Conservation (phyloP, 2,329 filamentous ascomycete species). For the Trichoderma arundinaceum region DNA sequence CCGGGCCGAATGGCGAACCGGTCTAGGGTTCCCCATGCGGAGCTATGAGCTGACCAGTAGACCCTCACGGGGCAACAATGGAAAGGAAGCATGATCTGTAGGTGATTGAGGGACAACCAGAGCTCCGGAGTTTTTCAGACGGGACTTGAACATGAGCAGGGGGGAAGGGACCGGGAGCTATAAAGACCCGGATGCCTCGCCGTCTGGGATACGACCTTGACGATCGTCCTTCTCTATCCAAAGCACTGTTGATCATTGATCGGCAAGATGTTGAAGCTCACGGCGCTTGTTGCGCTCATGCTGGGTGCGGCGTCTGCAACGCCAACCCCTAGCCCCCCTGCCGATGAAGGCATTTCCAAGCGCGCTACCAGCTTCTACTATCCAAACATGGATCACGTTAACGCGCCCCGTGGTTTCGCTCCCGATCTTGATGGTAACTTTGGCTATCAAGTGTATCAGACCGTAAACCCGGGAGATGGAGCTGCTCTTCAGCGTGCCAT, state of each 20-base stretch:
- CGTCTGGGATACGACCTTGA: neutral
- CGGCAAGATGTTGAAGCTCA: constrained; percentile 34
- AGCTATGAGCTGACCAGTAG: neutral
- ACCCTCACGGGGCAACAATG: neutral
- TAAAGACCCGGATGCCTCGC: constrained; percentile 3
- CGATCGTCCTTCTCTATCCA: constrained; percentile 2
- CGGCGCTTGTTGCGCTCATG: constrained; percentile 32
- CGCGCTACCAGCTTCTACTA: constrained; percentile 48
- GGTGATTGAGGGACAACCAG: neutral
- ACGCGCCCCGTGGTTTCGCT: constrained; percentile 46
- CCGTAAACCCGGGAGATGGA: constrained; percentile 47
- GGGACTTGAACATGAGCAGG: neutral
- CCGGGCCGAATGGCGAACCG: constrained; percentile 17
- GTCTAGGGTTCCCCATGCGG: neutral
- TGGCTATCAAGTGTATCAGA: constrained; percentile 47
- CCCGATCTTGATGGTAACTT: constrained; percentile 49
- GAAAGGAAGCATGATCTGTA: neutral
- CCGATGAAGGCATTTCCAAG: constrained; percentile 31
- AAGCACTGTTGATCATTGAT: constrained; percentile 12
- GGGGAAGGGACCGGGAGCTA: neutral
- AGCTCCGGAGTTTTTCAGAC: neutral
- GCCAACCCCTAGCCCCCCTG: constrained; percentile 29
- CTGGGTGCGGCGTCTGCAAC: constrained; percentile 34
- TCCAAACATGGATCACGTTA: constrained; percentile 50
- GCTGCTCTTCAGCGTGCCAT: constrained; percentile 48